A percentile compares a stretch with the other conserved stretches of the same genome.
Conservation (phyloP, 805 yeast genomes). For the Lipomyces lipofer region DNA sequence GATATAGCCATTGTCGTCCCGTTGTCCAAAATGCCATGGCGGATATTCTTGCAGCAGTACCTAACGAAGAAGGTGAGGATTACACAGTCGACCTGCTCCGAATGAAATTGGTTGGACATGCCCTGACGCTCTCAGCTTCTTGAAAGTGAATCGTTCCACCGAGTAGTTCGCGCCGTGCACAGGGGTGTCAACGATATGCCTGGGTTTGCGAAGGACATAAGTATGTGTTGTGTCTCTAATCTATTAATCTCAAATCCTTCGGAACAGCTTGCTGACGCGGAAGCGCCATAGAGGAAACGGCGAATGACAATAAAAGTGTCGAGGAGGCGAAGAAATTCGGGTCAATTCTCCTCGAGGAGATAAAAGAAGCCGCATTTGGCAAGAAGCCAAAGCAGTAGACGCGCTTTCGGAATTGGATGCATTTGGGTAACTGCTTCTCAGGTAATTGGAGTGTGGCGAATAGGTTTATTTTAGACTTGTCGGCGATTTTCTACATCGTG, state of each 20-base stretch:
- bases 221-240: not conserved
- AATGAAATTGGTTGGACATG: not conserved
- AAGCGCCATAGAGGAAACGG: not conserved
- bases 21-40: slow-evolving; percentile 22
- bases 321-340: slow-evolving; percentile 16
- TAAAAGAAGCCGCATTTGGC: slow-evolving; percentile 21
- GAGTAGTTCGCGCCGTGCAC: slow-evolving; percentile 17
- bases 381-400: slow-evolving; percentile 11
- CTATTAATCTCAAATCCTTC: not conserved
- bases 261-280: too few relatives aligned
- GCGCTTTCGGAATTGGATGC: too few relatives aligned
- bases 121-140: slow-evolving; percentile 12
- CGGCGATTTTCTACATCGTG: too few relatives aligned
- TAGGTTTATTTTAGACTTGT: too few relatives aligned
- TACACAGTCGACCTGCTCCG: not conserved
- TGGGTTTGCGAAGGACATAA: slow-evolving; percentile 11
- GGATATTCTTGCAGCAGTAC: slow-evolving; percentile 7
- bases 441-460: too few relatives aligned
- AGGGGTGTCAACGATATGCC: slow-evolving; percentile 11
- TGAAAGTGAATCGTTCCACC: slow-evolving; percentile 21
- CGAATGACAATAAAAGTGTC: slow-evolving; percentile 12
- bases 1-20: too few relatives aligned
- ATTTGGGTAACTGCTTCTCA: too few relatives aligned
- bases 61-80: slow-evolving; percentile 16
- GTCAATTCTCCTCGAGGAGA: slow-evolving; percentile 19